Base-by-base conservation (phyloP, 129 eudicot species). In the Artemisia tridentata region DNA sequence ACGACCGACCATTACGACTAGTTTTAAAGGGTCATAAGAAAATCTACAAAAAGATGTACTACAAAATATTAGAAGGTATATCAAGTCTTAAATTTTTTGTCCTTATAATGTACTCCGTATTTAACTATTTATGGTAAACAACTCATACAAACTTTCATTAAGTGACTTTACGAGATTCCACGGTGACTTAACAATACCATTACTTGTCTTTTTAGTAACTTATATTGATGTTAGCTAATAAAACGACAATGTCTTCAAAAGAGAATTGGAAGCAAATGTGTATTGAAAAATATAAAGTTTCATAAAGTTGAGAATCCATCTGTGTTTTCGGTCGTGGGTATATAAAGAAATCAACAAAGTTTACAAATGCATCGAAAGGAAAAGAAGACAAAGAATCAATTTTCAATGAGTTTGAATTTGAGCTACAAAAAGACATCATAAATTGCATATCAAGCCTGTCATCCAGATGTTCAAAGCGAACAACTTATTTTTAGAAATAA, bases 361-460 rank as follows among this genome's bases (percentile, higher is more conserved):
- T 11, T 19, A 41, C 58, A 56, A 71, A 56, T 7, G 15, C n/a
- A 31, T 18, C 10, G 8, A 70, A 38, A 53, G 0, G 11, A 41
- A 8, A 71, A 67, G 38, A 62, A 62, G 51, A 16, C 69, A 27
- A 52, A 23, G 5, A 19, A n/a, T 75, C 73, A 25, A 8, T 48
- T 75, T 57, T 75, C 51, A 75, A 57, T 48, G 50, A 11, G 63
- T 75, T 75, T 75, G 80, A 75, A 75, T 21, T 59, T 67, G 60
- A 75, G 79, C 50, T 16, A 66, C 49, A 20, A 75, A 75, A 66
- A 20, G 54, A 65, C 65, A 38, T 45, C 19, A 53, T 29, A 41
- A 41, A 65, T 54, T 65, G 63, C 57, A 56, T 27, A 45, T 66
- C 58, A 48, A 45, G 67, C 10, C 65, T 57, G 62, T 57, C 80